Evolutionary conservation across 2,329 filamentous ascomycete species (phyloP).

Genomic region (Amauroascus niger): DNA sequence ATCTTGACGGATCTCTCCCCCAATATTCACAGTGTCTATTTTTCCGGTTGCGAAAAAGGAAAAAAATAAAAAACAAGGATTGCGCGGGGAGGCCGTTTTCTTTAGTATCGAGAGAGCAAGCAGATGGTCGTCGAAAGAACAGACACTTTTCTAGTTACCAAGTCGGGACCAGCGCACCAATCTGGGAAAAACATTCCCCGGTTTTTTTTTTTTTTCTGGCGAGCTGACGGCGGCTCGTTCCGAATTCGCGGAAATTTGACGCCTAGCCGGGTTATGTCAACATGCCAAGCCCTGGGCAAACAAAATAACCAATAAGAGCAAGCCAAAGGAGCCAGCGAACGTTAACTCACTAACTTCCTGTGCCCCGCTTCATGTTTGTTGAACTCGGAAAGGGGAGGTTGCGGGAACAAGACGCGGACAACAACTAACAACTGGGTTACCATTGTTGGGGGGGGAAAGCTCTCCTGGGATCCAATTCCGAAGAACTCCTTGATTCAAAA

Average conservation of each 20-base stretch:
- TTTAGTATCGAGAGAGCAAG: neutral
- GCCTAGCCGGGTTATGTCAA: neutral
- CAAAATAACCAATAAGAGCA: too few relatives aligned
- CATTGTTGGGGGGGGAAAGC: too few relatives aligned
- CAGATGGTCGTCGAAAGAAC: neutral
- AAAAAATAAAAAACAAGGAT: neutral
- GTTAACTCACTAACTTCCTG: too few relatives aligned
- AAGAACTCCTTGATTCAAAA: neutral
- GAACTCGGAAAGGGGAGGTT: too few relatives aligned
- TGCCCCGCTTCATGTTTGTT: too few relatives aligned
- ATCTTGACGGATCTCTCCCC: neutral
- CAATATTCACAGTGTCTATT: neutral
- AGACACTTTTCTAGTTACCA: too few relatives aligned
- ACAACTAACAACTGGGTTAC: too few relatives aligned
- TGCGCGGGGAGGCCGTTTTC: neutral
- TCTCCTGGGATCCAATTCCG: too few relatives aligned
- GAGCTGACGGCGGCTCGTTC: constrained; percentile 5
- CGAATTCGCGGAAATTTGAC: neutral
- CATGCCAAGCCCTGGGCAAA: too few relatives aligned
- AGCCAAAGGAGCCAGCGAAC: too few relatives aligned
- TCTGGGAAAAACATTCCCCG: constrained; percentile 6
- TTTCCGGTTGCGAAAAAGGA: neutral
- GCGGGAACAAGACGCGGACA: too few relatives aligned
- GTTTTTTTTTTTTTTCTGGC: too few relatives aligned
- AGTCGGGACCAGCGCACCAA: constrained; percentile 5